phyloP scores from a whole-genome alignment of 768 basidiomycete genomes.

The Termitomyces heimii region DNA sequence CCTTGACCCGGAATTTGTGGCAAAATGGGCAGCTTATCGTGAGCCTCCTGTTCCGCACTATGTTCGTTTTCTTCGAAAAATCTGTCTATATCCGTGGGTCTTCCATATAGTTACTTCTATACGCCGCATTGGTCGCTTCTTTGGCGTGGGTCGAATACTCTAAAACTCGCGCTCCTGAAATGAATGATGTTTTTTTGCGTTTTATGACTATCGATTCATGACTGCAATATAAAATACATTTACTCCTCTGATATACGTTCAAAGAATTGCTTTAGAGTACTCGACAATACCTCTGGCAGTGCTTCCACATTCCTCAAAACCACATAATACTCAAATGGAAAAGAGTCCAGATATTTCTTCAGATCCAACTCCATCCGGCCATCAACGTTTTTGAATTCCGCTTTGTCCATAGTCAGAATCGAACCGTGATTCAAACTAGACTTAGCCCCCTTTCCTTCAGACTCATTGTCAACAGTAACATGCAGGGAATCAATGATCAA shows the following conservation, averaged over 20 bases:
- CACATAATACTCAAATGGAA: slow-evolving; percentile 97
- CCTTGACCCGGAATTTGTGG: slow-evolving; percentile 11
- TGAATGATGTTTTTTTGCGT: background rate
- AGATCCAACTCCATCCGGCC: slow-evolving; percentile 85
- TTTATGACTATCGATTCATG: background rate
- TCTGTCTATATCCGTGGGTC: background rate
- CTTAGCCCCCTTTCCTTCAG: slow-evolving; percentile 13
- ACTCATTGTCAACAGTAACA: slow-evolving; percentile 13
- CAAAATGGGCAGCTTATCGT: slow-evolving; percentile 14
- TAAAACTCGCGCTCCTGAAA: too few relatives aligned
- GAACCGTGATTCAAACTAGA: slow-evolving; percentile 48
- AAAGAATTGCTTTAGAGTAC: slow-evolving; percentile 89
- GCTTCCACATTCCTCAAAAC: slow-evolving; percentile 89
- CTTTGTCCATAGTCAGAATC: slow-evolving; percentile 91
- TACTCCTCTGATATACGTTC: slow-evolving; percentile 75
- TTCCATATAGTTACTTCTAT: background rate
- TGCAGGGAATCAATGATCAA: slow-evolving; percentile 90
- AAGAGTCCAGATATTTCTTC: slow-evolving; percentile 87
- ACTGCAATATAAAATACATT: background rate
- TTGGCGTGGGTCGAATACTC: background rate
- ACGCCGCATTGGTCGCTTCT: background rate
- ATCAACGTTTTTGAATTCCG: slow-evolving; percentile 74
- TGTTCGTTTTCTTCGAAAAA: background rate
- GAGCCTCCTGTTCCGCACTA: slow-evolving; percentile 7
- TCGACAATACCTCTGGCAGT: slow-evolving; percentile 83